These are phyloP conservation scores for Barnettozyma pratensis DNA, from an alignment of 805 yeast species.

Conservation along the genomic window DNA sequence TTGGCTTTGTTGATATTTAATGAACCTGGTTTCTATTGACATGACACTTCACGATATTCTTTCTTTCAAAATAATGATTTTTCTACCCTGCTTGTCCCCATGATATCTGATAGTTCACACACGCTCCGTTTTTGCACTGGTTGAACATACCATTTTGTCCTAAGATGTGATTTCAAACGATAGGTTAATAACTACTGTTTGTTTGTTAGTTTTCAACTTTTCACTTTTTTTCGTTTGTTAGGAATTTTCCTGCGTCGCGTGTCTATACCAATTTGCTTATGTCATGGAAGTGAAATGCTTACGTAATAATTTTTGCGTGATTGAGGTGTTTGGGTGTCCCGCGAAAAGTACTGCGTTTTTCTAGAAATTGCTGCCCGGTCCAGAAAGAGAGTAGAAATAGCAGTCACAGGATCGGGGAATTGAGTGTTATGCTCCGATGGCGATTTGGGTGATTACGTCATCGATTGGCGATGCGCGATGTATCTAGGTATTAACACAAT, in stretches of 20 bases:
- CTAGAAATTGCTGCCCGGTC: neutral
- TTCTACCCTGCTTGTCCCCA: neutral
- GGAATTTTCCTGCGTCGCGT: constrained; percentile 6
- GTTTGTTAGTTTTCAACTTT: constrained; percentile 7
- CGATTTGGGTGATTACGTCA: no score
- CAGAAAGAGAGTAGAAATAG: neutral
- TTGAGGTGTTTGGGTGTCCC: constrained; percentile 7
- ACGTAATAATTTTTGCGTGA: neutral
- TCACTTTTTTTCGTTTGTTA: constrained; percentile 7
- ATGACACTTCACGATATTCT: neutral
- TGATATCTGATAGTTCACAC: neutral
- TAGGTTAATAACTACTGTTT: neutral
- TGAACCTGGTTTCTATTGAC: neutral
- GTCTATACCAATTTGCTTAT: constrained; percentile 4
- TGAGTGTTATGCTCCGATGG: neutral
- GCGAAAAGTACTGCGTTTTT: neutral
- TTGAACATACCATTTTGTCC: constrained; percentile 11
- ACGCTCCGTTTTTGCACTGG: neutral
- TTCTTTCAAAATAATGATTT: neutral
- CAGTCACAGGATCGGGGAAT: constrained; percentile 6
- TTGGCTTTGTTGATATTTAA: no score
- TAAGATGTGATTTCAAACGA: constrained; percentile 3
- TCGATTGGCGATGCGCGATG: no score
- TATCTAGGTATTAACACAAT: no score
- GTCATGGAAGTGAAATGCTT: neutral